Base-by-base conservation (phyloP, 2,329 filamentous ascomycete genomes). In the Daldinia sp. region DNA sequence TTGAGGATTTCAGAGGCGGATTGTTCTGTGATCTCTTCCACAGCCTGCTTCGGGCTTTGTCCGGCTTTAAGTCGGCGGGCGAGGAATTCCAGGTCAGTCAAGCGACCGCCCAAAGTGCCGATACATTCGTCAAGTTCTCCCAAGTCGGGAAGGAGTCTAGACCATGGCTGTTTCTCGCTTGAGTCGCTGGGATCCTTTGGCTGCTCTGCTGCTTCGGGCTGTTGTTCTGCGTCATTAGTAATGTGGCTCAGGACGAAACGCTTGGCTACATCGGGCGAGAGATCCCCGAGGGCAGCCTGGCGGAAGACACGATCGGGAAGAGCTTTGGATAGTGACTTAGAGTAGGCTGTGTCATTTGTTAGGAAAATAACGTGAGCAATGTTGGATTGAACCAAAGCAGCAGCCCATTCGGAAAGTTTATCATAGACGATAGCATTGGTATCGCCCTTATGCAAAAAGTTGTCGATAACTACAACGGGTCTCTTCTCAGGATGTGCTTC, bases 71-170 rank as follows among this genome's bases (percentile, higher is more conserved):
- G 92, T 18, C 96, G 88, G 39, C 95, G 89, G n/a, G 94, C 92
- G 48, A 99, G 88, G 76, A 96, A 97, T 77, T 98, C 95, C 20
- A 99, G 89, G 76, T 99, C 96, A 0, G 94, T 97, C n/a, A 99
- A 86, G 3, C 96, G 92, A 1, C 96, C 96, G 23, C 96, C 96
- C 1, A 99, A 86, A 0, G 90, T 87, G 30, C 90, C 87, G 71
- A 98, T 97, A 73, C 92, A 94, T 30, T 86, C 86, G 75, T 98
- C 94, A 1, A 99, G 86, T 69, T 94, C 92, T 0, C 80, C 79
- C 6, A 96, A 83, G 69, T 94, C 78, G 3, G 65, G 65, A 4
- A 51, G 69, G 48, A 54, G 57, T 37, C 77, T 75, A 6, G 46
- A 6, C 46, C 46, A 51, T 2, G 73, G 67, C 2, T 75, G 70